phyloP scores from a whole-genome alignment of 306 rosid genomes.

The Prunus armeniaca region DNA sequence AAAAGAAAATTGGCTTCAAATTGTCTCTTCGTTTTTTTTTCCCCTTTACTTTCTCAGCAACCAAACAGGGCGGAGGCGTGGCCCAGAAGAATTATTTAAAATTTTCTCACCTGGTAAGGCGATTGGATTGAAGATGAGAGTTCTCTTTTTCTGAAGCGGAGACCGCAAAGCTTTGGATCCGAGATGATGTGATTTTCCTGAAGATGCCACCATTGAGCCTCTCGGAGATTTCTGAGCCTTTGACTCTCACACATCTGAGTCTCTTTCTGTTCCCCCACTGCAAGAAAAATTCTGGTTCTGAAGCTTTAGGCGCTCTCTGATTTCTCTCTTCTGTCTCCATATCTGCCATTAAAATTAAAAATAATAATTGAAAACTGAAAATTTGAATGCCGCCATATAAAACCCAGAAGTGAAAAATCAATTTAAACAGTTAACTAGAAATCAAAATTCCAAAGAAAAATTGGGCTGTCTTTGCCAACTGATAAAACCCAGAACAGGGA shows the following conservation, averaged over 20 bases:
- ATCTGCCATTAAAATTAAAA: conserved; percentile 14
- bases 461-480: neutral
- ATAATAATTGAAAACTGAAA: neutral
- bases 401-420: too few species aligned
- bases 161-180: conserved; percentile 40
- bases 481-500: too few species aligned
- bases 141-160: conserved; percentile 45
- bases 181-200: conserved; percentile 45
- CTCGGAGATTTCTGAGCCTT: conserved; percentile 61
- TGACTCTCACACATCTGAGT: conserved; percentile 69
- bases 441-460: neutral
- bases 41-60: neutral
- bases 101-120: conserved; percentile 52
- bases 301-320: conserved; percentile 42
- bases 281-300: conserved; percentile 67
- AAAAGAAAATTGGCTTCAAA: neutral
- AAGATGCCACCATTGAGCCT: conserved; percentile 54
- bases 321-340: conserved; percentile 73
- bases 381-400: too few species aligned
- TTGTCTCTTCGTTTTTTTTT: neutral
- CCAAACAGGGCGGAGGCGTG: conserved; percentile 5
- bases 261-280: conserved; percentile 78
- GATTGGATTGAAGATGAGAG: conserved; percentile 53
- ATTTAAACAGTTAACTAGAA: neutral
- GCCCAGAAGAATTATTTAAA: conserved; percentile 7